Conservation (phyloP, 371 early-diverging fungal genomes). For the Phascolomyces articulosus region DNA sequence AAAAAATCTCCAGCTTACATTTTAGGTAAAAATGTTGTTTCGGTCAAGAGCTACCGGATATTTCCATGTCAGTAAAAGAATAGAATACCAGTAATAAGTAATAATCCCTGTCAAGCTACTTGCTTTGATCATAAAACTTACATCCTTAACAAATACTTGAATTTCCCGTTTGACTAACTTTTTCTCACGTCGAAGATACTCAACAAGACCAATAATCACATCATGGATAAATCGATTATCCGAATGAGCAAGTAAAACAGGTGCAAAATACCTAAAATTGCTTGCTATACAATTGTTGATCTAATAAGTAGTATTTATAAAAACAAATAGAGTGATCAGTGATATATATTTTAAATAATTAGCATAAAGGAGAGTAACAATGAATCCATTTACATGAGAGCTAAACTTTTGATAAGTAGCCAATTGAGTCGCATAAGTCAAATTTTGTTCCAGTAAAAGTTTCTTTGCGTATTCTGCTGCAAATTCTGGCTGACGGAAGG, state of each 20-base stretch:
- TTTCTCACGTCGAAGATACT: slow-evolving; percentile 28
- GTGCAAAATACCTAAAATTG: slow-evolving; percentile 28
- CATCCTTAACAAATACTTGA: slow-evolving; percentile 20
- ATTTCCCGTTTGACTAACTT: slow-evolving; percentile 16
- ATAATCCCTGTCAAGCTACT: not conserved
- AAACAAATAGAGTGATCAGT: not conserved
- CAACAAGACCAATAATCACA: slow-evolving; percentile 34
- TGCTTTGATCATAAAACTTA: slow-evolving; percentile 11
- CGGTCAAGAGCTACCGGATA: not conserved
- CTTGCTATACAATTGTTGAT: slow-evolving; percentile 30
- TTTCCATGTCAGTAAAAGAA: no score
- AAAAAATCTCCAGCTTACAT: slow-evolving; percentile 31
- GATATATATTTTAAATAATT: not conserved
- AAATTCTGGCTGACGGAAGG: slow-evolving; percentile 35
- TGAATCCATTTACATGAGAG: slow-evolving; percentile 24
- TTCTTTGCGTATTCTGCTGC: slow-evolving; percentile 25
- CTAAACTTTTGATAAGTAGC: slow-evolving; percentile 30
- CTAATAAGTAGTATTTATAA: slow-evolving; percentile 12
- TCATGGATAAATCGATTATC: slow-evolving; percentile 17
- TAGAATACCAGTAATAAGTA: no score
- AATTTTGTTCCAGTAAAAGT: slow-evolving; percentile 28
- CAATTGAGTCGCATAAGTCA: slow-evolving; percentile 16
- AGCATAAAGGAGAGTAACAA: not conserved
- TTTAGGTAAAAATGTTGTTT: slow-evolving; percentile 28
- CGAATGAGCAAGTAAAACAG: slow-evolving; percentile 16